Base-by-base conservation (phyloP, 2,329 filamentous ascomycete genomes). In the Bipolaris gigantea region DNA sequence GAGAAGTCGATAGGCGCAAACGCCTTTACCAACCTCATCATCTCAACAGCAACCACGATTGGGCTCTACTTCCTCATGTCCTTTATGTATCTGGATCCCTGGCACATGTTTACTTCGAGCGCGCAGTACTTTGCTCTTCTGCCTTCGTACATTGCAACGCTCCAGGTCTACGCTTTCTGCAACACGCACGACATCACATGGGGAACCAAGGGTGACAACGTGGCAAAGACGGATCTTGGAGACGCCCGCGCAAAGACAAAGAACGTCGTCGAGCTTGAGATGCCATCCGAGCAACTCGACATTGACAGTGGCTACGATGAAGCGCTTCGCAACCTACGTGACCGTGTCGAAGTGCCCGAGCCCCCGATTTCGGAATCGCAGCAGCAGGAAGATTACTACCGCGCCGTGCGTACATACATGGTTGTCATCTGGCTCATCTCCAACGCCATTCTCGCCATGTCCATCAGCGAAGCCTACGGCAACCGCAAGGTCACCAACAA, bases 181-280 rank as follows among this genome's bases (percentile, higher is more conserved):
- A 99, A 99, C 79, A 96, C 93, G 0, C 94, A 99, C 83, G 94
- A 99, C 73, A 92, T 99, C 18, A 96, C 92, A 0, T 99, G 94
- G 94, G 94, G 94, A 40, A 99, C 94, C 41, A 99, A 99, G 78
- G 94, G 94, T 53, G 94, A 99, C 81, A 99, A 99, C 75, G 86
- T 96, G 33, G 88, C 94, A 67, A 88, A 90, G 75, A 97, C 89
- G 7, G 95, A 99, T 72, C 85, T 99, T 0, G 94, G 94, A 52
- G 86, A 89, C 5, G 94, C 95, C 11, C 85, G 89, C 45, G 87
- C 89, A 61, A 89, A 89, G 50, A 84, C 84, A 41, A 81, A 81
- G 43, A 83, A 87, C 55, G 90, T 88, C 0, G 94, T 99, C 66
- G 91, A 97, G 74, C 82, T 99, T 5, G 94, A 99, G 70, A 99